Base-by-base conservation (phyloP, 2,329 filamentous ascomycete genomes). In the Cadophora sp. region DNA sequence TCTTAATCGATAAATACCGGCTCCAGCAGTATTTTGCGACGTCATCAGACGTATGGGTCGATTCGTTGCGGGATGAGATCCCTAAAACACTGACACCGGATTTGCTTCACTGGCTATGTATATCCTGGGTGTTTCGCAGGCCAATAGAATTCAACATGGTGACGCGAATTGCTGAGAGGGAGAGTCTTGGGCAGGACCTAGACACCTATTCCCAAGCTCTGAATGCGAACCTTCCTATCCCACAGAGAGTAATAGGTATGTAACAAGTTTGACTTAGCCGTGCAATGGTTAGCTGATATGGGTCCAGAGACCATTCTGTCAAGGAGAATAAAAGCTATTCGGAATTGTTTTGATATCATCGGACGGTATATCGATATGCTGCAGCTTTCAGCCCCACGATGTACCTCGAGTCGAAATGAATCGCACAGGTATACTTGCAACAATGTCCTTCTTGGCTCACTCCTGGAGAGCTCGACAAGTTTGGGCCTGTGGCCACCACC, bases 331-430 rank as follows among this genome's bases (percentile, higher is more conserved):
- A 65, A 53, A 60, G 72, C 67, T 64, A 79, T 66, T 37, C 74
- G 4, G 70, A 74, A 8, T 74, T 76, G 19, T 73, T 81, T 69
- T 59, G 69, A 11, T 61, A 77, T 12, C 53, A 79, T 50, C 73
- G 79, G 68, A 71, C 72, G 34, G 72, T 80, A 24, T 73, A 75
- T n/a, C 77, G 79, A 66, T 27, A 61, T 64, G 24, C 55, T 69
- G 34, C 67, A 69, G 64, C 48, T 53, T 11, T 56, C 58, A 1
- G 43, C 51, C 1, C 64, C 67, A 12, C 64, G 67, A 19, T 69
- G 67, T 56, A 69, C 51, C 7, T 66, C 64, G 12, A 66, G 60
- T 22, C 64, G 64, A 2, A 65, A 62, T 62, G 55, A 68, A 11
- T 64, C 68, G 31, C 65, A 68, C 40, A 59, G 65, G 43, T 65